Evolutionary conservation across 129 eudicot genomes (phyloP), one percentile per base, ranked within the genome.

Genomic region (Flaveria brownii): DNA sequence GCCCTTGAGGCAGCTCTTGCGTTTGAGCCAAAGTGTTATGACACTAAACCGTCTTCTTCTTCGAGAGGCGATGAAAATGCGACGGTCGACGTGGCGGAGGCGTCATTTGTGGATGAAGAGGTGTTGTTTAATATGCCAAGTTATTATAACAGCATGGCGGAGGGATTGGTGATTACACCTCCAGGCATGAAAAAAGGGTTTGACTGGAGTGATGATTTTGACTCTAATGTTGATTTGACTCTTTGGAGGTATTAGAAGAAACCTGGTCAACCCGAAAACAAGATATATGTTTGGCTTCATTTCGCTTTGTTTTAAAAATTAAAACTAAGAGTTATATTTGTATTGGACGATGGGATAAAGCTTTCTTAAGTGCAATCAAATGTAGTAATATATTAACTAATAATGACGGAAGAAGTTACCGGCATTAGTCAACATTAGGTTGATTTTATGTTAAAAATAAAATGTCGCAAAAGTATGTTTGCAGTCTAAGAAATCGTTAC

Each of bases 91-190:
- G 72, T 20, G 65, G 14, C 41, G 7, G 76, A 51, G 10, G 28
- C 45, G 8, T 1, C 45, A 36, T 82, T 77, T 25, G 66, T 82
- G 30, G 86, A 82, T 13, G 86, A 82, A 67, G 86, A 82, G 80
- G 61, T 41, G 71, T 56, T 82, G 71, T 82, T 82, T 67, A 78
- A 82, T 7, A 78, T 67, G 82, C 86, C 86, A 23, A 73, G 72
- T 59, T 82, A 56, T 74, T 82, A 77, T 50, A 78, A 71, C 43
- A 77, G 70, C 65, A 61, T 82, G 78, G 85, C 85, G 14, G 85
- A 82, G 73, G 85, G 85, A 59, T 82, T 82, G 78, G 75, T 82
- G 7, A 77, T 82, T 45, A 77, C 85, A 41, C 85, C 85, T 28
- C 85, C 85, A 7, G 78, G 75, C 6, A 77, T 82, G 85, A 68